phyloP scores from a whole-genome alignment of 73 alveolate genomes.

The Stentor roeselii region DNA sequence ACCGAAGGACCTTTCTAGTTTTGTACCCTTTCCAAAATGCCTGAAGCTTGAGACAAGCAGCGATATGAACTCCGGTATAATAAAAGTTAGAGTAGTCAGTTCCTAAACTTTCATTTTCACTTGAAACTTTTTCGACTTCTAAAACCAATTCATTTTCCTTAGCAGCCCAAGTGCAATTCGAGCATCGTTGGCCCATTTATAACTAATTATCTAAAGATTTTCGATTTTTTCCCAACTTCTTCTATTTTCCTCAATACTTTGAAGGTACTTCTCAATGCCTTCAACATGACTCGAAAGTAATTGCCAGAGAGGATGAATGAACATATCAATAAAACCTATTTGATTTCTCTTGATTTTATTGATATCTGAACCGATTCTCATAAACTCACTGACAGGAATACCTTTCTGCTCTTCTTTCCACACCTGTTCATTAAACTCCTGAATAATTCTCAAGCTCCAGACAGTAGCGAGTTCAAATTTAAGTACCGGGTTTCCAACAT shows the following conservation, averaged over 20 bases:
- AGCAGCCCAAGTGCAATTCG: neutral
- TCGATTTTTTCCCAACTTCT: constrained; percentile 22
- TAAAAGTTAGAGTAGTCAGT: neutral
- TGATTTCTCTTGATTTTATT: constrained; percentile 19
- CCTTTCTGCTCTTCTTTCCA: constrained; percentile 21
- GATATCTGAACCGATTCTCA: constrained; percentile 23
- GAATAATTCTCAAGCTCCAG: constrained; percentile 57
- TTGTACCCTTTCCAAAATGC: constrained; percentile 20
- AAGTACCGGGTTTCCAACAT: constrained; percentile 59
- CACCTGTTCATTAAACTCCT: constrained; percentile 58
- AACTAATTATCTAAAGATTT: neutral
- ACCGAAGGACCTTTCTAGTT: neutral
- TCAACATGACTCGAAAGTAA: neutral
- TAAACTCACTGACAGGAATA: constrained; percentile 23
- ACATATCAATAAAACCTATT: constrained; percentile 27
- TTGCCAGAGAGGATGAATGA: constrained; percentile 20
- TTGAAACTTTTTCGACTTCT: neutral
- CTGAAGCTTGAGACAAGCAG: neutral
- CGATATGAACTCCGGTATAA: neutral
- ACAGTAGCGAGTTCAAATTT: constrained; percentile 48
- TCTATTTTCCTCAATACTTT: constrained; percentile 1
- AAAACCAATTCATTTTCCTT: neutral
- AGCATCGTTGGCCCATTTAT: constrained; percentile 16
- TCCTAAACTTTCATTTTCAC: neutral
- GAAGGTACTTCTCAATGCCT: neutral